Percentiles rank a stretch among this genome's conserved stretches.
Conservation (phyloP, 176 grass and related monocot genomes). For the Eragrostis curvula region DNA sequence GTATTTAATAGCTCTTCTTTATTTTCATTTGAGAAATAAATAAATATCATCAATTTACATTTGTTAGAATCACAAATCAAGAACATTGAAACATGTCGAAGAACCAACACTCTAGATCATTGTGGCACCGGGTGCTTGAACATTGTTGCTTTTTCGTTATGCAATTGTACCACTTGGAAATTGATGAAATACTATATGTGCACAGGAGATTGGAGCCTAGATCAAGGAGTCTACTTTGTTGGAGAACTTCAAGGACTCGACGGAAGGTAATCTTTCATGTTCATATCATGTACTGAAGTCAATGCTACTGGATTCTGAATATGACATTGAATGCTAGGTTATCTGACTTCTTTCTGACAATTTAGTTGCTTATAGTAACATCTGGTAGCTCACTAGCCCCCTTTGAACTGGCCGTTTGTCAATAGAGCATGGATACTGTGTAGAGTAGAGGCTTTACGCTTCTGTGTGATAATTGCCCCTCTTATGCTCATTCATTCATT, state of each 20-base stretch:
- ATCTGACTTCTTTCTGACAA: conserved; percentile 2
- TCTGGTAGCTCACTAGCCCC: no score
- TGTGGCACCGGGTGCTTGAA: conserved; percentile 11
- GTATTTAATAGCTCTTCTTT: background rate
- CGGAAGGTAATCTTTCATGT: conserved; percentile 65
- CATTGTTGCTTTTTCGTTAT: conserved; percentile 13
- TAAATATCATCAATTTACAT: background rate
- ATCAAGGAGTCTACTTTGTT: conserved; percentile 82
- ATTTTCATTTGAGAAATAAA: conserved; percentile 29
- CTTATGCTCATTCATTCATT: conserved; percentile 33
- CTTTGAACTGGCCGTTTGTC: background rate
- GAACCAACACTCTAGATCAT: conserved; percentile 14
- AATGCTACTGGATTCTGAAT: conserved; percentile 11
- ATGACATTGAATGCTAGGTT: conserved; percentile 28
- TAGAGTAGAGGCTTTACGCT: conserved; percentile 1
- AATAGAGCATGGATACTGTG: background rate
- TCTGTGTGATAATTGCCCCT: conserved; percentile 10
- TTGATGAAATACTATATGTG: conserved; percentile 34
- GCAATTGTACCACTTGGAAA: conserved; percentile 28
- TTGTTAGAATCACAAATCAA: conserved; percentile 27
- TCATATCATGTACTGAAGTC: conserved; percentile 12
- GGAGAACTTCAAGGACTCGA: conserved; percentile 65
- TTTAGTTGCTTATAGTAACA: background rate
- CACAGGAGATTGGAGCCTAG: conserved; percentile 91
- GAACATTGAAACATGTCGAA: background rate